Evolutionary conservation across 2,329 filamentous ascomycete species (phyloP).

Genomic region (Hortaea werneckii): DNA sequence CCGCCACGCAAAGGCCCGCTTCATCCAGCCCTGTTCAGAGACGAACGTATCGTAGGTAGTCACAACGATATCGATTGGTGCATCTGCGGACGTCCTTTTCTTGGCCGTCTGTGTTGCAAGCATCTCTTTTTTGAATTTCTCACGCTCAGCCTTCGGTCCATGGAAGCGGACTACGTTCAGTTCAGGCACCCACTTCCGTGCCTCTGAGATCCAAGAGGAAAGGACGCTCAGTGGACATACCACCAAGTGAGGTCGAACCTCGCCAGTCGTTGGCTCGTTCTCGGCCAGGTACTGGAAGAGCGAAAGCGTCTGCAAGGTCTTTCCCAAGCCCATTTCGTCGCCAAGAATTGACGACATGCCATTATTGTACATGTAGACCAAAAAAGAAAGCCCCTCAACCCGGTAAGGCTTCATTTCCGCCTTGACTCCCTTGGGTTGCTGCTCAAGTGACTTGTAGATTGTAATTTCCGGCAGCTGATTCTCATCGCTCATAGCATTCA

Average conservation of each 20-base stretch:
- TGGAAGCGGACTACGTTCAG: slow-evolving; percentile 41
- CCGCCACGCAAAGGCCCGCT: slow-evolving; percentile 41
- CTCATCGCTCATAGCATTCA: slow-evolving; percentile 4
- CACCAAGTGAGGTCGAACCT: slow-evolving; percentile 35
- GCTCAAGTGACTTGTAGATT: slow-evolving; percentile 31
- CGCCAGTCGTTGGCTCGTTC: slow-evolving; percentile 27
- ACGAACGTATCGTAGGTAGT: slow-evolving; percentile 43
- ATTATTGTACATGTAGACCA: slow-evolving; percentile 37
- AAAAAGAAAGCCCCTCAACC: slow-evolving; percentile 40
- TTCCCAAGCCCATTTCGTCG: slow-evolving; percentile 43
- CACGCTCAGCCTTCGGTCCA: slow-evolving; percentile 34
- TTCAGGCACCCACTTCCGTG: slow-evolving; percentile 38
- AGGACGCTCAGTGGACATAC: slow-evolving; percentile 44
- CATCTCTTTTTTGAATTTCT: slow-evolving; percentile 32
- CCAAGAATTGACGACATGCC: slow-evolving; percentile 37
- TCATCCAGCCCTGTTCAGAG: slow-evolving; percentile 40
- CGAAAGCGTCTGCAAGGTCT: slow-evolving; percentile 40
- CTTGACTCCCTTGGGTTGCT: slow-evolving; percentile 36
- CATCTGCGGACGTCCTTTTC: slow-evolving; percentile 12
- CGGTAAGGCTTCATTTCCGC: slow-evolving; percentile 45
- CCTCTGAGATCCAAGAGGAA: slow-evolving; percentile 39
- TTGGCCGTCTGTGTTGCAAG: slow-evolving; percentile 3
- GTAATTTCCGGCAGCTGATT: slow-evolving; percentile 16
- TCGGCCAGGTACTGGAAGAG: slow-evolving; percentile 41
- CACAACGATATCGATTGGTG: slow-evolving; percentile 38